phyloP scores from a whole-genome alignment of 1,284 basidiomycete genomes.

The Thelephora terrestris region DNA sequence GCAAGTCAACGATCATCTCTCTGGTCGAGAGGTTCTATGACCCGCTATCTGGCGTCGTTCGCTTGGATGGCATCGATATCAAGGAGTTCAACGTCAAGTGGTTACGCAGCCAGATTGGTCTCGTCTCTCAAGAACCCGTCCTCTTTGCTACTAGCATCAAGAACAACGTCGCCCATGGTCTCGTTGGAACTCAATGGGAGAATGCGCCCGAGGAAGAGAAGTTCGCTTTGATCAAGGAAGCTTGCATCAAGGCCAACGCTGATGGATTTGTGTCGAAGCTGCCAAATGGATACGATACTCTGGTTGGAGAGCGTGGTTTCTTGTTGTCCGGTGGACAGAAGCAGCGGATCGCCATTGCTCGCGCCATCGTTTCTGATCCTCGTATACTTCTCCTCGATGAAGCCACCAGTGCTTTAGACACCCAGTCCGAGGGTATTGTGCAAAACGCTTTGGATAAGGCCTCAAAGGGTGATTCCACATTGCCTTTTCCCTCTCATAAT shows the following conservation, averaged over 20 bases:
- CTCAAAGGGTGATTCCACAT: conserved; percentile 41
- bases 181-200: conserved; percentile 73
- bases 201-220: conserved; percentile 68
- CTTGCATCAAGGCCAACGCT: conserved; percentile 86
- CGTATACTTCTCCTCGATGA: conserved; percentile 76
- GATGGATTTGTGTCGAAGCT: conserved; percentile 83
- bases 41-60: conserved; percentile 62
- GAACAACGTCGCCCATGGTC: conserved; percentile 82
- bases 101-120: conserved; percentile 84
- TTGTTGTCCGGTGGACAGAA: conserved; percentile 88
- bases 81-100: conserved; percentile 78
- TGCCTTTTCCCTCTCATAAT: conserved; percentile 34
- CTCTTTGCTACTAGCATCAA: conserved; percentile 76
- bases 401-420: conserved; percentile 87
- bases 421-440: conserved; percentile 85
- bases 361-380: conserved; percentile 91
- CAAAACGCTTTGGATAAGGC: conserved; percentile 95
- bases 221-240: conserved; percentile 73
- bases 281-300: conserved; percentile 81
- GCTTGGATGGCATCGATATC: conserved; percentile 73
- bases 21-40: conserved; percentile 89
- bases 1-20: conserved; percentile 76
- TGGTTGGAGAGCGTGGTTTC: conserved; percentile 92
- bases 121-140: conserved; percentile 85
- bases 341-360: conserved; percentile 85